Evolutionary conservation across 352 stramenopile species (phyloP).

Genomic region (Phytophthora idaei): DNA sequence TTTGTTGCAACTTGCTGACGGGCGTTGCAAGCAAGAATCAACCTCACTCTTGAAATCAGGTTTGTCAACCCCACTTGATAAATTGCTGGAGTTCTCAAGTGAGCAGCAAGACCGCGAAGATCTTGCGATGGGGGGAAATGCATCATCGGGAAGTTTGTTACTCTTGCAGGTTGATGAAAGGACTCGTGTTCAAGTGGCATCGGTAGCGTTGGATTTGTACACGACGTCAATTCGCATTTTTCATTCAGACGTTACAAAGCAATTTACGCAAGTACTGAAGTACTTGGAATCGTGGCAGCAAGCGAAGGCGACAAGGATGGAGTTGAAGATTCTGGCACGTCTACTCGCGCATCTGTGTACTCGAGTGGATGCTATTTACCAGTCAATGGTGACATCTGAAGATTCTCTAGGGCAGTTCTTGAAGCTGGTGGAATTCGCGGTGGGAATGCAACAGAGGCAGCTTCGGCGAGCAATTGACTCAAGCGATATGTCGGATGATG

Average conservation of each 20-base stretch:
- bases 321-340: slow-evolving; percentile 53
- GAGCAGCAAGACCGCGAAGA: not conserved
- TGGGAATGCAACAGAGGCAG: slow-evolving; percentile 42
- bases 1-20: slow-evolving; percentile 29
- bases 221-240: slow-evolving; percentile 58
- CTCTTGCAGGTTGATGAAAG: slow-evolving; percentile 22
- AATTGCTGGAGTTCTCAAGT: slow-evolving; percentile 39
- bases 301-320: slow-evolving; percentile 32
- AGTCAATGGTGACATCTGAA: slow-evolving; percentile 29
- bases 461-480: slow-evolving; percentile 15
- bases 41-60: slow-evolving; percentile 29
- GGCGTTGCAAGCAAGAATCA: slow-evolving; percentile 14
- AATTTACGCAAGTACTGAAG: slow-evolving; percentile 47
- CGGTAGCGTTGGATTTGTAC: slow-evolving; percentile 54
- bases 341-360: slow-evolving; percentile 47
- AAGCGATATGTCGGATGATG: not conserved
- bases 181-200: slow-evolving; percentile 29
- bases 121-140: not conserved
- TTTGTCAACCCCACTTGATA: slow-evolving; percentile 40
- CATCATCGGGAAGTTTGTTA: not conserved
- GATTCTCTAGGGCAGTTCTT: slow-evolving; percentile 40
- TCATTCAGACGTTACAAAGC: slow-evolving; percentile 51
- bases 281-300: slow-evolving; percentile 50
- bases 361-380: slow-evolving; percentile 42
- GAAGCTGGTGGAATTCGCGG: slow-evolving; percentile 40